Percentiles rank a stretch among this genome's conserved stretches.
Evolutionary conservation across 192 early-diverging fungal genomes (phyloP).

Genomic region (Chytriomyces hyalinus): DNA sequence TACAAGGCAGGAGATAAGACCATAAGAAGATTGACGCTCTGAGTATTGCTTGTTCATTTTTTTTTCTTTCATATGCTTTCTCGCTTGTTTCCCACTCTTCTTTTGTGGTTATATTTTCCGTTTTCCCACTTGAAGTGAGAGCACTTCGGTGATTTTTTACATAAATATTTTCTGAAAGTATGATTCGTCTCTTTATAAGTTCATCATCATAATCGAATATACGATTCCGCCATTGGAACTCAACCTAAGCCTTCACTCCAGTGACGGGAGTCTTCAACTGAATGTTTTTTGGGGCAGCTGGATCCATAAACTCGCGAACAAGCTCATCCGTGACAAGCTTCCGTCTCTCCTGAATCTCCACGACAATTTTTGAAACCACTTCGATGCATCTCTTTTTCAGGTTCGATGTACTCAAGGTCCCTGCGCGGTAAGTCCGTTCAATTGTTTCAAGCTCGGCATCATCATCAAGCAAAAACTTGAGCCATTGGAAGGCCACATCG

Average conservation of each 20-base stretch:
- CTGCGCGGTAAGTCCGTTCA: slow-evolving; percentile 75
- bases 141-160: too few relatives aligned
- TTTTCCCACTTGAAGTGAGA: too few relatives aligned
- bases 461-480: slow-evolving; percentile 93
- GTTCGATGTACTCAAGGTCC: slow-evolving; percentile 85
- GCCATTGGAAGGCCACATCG: slow-evolving; percentile 94
- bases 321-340: slow-evolving; percentile 49
- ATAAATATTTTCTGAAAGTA: too few relatives aligned
- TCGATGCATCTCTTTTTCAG: slow-evolving; percentile 90
- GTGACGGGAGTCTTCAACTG: slow-evolving; percentile 18
- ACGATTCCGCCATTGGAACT: not conserved
- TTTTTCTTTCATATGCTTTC: not conserved
- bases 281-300: slow-evolving; percentile 35
- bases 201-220: not conserved
- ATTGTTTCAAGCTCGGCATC: slow-evolving; percentile 83
- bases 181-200: not conserved
- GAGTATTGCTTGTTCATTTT: slow-evolving; percentile 15
- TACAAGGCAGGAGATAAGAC: slow-evolving; percentile 25
- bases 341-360: slow-evolving; percentile 72
- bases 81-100: not conserved
- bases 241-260: not conserved
- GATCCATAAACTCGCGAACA: slow-evolving; percentile 50
- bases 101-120: not conserved
- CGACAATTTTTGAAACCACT: slow-evolving; percentile 78
- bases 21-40: slow-evolving; percentile 31